A percentile compares a stretch with the other conserved stretches of the same genome.
Evolutionary conservation across 345 rosid species (phyloP).

Genomic region (Cardiospermum halicacabum): DNA sequence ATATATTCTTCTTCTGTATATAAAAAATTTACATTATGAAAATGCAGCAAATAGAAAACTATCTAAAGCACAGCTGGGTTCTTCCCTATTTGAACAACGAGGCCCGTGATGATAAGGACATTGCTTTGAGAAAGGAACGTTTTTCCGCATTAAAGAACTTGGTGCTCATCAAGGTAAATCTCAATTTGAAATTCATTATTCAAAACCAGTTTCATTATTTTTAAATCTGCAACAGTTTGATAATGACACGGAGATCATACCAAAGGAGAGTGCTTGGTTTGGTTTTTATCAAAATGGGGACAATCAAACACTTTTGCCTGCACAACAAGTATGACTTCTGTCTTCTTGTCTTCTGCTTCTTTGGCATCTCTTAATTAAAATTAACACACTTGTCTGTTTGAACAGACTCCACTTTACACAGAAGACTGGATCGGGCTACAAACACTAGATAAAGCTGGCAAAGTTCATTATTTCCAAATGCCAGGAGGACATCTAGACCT

Average conservation of each 20-base stretch:
- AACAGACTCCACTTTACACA: constrained; percentile 73
- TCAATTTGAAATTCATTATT: too few relatives aligned
- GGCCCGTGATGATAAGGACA: constrained; percentile 52
- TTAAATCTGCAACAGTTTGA: constrained; percentile 44
- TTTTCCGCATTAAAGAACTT: constrained; percentile 68
- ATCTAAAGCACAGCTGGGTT: constrained; percentile 57
- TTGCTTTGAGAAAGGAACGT: constrained; percentile 59
- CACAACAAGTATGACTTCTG: constrained; percentile 41
- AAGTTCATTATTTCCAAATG: constrained; percentile 55
- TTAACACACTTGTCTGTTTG: too few relatives aligned
- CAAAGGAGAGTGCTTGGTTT: constrained; percentile 91
- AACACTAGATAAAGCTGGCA: constrained; percentile 56
- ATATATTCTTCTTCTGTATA: not conserved
- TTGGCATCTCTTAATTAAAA: not conserved
- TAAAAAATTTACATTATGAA: too few relatives aligned
- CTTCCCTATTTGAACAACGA: constrained; percentile 86
- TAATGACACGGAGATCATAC: constrained; percentile 64
- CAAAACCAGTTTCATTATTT: not conserved
- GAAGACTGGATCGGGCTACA: constrained; percentile 95
- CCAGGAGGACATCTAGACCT: constrained; percentile 73
- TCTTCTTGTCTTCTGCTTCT: not conserved
- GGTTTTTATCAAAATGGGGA: constrained; percentile 86
- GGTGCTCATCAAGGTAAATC: constrained; percentile 82
- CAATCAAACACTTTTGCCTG: constrained; percentile 40
- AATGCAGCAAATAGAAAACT: too few relatives aligned